Evolutionary conservation across 305 asterid genomes (phyloP).

Genomic region (Rubia occidens): DNA sequence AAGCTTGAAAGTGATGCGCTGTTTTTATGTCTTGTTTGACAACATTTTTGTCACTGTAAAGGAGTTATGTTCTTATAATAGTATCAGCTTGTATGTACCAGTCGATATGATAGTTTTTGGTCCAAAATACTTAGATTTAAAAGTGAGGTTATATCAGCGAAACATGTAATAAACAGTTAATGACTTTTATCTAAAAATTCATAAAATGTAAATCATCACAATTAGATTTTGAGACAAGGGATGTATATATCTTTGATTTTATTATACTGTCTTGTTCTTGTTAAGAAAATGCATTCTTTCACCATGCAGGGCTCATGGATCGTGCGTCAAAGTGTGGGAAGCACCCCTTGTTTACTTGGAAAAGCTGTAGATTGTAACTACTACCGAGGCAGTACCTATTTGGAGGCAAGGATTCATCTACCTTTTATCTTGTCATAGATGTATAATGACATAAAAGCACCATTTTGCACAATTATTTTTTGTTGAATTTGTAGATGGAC

Average conservation of each 20-base stretch:
- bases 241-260: background rate
- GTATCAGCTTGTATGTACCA: too few species aligned
- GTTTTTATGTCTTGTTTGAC: background rate
- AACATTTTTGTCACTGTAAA: too few species aligned
- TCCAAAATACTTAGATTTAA: too few species aligned
- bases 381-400: constrained; percentile 62
- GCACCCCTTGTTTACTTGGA: constrained; percentile 88
- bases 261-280: background rate
- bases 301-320: constrained; percentile 92
- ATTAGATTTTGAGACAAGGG: background rate
- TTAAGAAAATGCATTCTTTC: background rate
- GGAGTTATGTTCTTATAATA: too few species aligned
- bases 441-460: background rate
- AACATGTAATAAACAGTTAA: too few species aligned
- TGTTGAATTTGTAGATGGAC: background rate
- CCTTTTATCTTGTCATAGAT: constrained; percentile 3
- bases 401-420: constrained; percentile 51
- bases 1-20: background rate
- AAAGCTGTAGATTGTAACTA: constrained; percentile 97
- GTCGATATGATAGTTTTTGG: too few species aligned
- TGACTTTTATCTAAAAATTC: too few species aligned
- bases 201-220: background rate
- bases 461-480: background rate
- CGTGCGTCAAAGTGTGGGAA: constrained; percentile 98
- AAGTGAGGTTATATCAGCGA: too few species aligned